Conservation (phyloP, 345 rosid genomes). For the Clausena lansium region DNA sequence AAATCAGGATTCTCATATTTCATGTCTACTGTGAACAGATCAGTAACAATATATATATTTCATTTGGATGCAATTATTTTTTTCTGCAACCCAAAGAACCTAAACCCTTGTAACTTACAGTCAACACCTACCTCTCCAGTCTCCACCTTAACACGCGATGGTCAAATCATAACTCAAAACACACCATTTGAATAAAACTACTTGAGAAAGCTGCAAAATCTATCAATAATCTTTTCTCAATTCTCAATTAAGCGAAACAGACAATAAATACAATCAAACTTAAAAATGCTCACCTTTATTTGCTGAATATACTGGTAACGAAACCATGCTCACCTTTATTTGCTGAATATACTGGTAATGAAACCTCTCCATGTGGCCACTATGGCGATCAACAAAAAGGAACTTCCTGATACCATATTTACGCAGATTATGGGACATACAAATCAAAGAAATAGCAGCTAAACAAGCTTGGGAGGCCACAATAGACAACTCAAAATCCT, state of each 20-base stretch:
- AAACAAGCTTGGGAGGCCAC: conserved; percentile 78
- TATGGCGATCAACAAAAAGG: conserved; percentile 68
- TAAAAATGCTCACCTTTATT: conserved; percentile 47
- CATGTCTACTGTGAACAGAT: not conserved
- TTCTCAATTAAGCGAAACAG: not conserved
- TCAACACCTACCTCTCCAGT: not conserved
- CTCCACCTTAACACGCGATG: not conserved
- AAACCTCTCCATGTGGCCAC: conserved; percentile 53
- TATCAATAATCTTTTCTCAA: not conserved
- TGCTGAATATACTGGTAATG: conserved; percentile 44
- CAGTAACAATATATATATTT: not conserved
- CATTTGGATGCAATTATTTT: not conserved
- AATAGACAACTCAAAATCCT: conserved; percentile 66
- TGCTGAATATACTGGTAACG: conserved; percentile 50
- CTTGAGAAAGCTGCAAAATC: not conserved
- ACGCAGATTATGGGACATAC: conserved; percentile 73
- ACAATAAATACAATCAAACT: not conserved
- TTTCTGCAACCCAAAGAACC: not conserved
- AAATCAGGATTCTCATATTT: not conserved
- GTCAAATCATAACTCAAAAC: conserved; percentile 10
- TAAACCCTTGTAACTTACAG: not conserved
- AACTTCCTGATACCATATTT: conserved; percentile 74
- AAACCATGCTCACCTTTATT: conserved; percentile 50
- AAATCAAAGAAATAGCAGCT: conserved; percentile 73
- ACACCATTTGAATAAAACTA: not conserved